Base-by-base conservation (phyloP, 2,329 filamentous ascomycete genomes). In the Bisporella sp. region DNA sequence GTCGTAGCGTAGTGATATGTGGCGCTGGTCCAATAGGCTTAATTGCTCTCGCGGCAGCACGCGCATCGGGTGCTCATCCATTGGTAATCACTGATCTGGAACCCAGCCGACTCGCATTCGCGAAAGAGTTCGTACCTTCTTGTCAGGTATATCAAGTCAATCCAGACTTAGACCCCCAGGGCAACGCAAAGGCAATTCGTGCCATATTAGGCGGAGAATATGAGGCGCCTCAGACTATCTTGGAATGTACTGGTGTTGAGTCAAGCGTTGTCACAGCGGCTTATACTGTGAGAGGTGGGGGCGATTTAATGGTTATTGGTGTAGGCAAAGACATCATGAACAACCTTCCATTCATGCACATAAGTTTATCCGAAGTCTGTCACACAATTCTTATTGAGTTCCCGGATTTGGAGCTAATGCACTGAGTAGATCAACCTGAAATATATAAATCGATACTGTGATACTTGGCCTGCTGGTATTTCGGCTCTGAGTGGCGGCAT, bases 391-490 rank as follows among this genome's bases (percentile, higher is more conserved):
- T 1, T 31, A 35, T 7, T 37, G 43, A 31, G n/a, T 28, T 33
- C 4, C 6, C 13, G 5, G 40, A 31, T 45, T 39, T 11, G 35
- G 11, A 50, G 11, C 45, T 9, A 21, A 9, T 42, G 4, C 41
- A n/a, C 8, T n/a, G 7, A 46, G 8, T 55, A 81, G 77, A 84
- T 87, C 55, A 74, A 85, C 57, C 69, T 87, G 30, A 78, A 76
- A 37, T 87, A 87, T 67, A 87, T 86, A 62, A 86, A 87, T 64
- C 73, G 84, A 6, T 87, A 87, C 62, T 72, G 76, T 40, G 81
- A 87, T 59, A 86, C 82, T 0, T 87, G 84, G 83, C 82, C 83
- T 0, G 74, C 77, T 0, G 84, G 79, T 0, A 82, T 87, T 33
- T 71, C 77, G 5, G 79, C 77, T 45, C 61, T 87, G 31, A 73